Percentiles rank a stretch among this genome's conserved stretches.
Conservation (phyloP, 345 rosid genomes). For the Schrenkiella parvula region DNA sequence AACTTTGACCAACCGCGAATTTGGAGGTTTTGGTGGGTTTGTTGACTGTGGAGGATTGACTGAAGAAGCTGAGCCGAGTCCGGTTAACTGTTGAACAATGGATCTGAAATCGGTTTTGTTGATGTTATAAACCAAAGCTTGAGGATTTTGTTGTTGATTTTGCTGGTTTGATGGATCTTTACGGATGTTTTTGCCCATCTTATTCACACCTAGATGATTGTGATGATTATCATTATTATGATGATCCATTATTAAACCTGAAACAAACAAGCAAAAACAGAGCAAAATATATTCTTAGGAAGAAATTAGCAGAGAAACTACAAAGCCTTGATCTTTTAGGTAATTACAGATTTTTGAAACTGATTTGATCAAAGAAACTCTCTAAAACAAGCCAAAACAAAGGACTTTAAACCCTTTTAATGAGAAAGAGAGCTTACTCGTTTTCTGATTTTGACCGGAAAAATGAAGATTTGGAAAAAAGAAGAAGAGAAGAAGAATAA, state of each 20-base stretch:
- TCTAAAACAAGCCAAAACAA: background rate
- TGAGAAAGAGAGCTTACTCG: conserved; percentile 19
- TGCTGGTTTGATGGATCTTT: conserved; percentile 83
- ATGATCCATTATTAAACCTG: conserved; percentile 47
- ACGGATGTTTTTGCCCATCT: conserved; percentile 73
- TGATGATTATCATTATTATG: conserved; percentile 11
- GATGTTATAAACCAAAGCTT: conserved; percentile 92
- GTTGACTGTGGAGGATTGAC: conserved; percentile 45
- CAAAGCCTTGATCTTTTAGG: background rate
- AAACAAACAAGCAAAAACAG: background rate
- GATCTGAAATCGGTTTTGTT: conserved; percentile 88
- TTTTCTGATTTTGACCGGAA: conserved; percentile 21
- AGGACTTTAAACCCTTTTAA: background rate
- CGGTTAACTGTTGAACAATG: conserved; percentile 88
- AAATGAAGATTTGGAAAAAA: background rate
- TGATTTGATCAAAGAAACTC: background rate
- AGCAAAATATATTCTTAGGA: background rate
- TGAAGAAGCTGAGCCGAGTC: conserved; percentile 49
- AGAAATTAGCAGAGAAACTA: too few species aligned
- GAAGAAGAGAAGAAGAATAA: background rate
- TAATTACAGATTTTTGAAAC: background rate
- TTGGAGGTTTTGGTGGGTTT: conserved; percentile 78
- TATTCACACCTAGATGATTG: conserved; percentile 68
- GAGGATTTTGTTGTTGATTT: conserved; percentile 59
- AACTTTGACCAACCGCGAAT: conserved; percentile 74